A percentile compares a stretch with the other conserved stretches of the same genome.
Conservation (phyloP, 257 asterid genomes). For the Solanum sejunctum region DNA sequence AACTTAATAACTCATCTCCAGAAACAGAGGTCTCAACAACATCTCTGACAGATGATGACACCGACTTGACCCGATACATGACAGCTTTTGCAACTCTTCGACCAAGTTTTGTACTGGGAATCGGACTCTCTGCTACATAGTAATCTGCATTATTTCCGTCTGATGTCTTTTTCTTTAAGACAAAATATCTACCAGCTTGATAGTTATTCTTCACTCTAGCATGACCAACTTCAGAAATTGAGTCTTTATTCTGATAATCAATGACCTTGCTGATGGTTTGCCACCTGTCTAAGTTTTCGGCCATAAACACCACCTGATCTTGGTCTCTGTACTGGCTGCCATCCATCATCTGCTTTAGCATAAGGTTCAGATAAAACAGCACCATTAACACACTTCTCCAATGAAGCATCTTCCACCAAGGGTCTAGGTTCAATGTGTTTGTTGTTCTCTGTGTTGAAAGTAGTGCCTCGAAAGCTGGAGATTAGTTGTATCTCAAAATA, state of each 20-base stretch:
- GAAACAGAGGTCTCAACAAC: conserved; percentile 24
- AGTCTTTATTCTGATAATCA: conserved; percentile 57
- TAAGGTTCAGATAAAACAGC: conserved; percentile 35
- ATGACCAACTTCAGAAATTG: conserved; percentile 50
- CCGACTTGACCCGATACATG: conserved; percentile 81
- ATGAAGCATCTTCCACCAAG: conserved; percentile 21
- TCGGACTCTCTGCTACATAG: conserved; percentile 60
- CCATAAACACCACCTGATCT: conserved; percentile 63
- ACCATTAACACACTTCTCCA: conserved; percentile 16
- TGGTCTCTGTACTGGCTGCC: conserved; percentile 92
- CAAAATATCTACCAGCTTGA: conserved; percentile 46
- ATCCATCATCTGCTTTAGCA: conserved; percentile 84
- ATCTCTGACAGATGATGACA: conserved; percentile 37
- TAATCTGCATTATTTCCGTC: conserved; percentile 55
- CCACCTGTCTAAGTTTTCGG: conserved; percentile 67
- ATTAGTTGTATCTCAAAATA: too few relatives aligned
- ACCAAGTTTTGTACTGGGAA: conserved; percentile 51
- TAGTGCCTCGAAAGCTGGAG: too few relatives aligned
- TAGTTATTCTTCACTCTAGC: conserved; percentile 44
- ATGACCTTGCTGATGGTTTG: conserved; percentile 41
- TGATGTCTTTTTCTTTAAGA: conserved; percentile 59
- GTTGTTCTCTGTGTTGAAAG: too few relatives aligned
- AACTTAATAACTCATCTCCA: conserved; percentile 27
- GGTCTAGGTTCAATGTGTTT: conserved; percentile 20
- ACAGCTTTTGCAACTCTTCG: conserved; percentile 59